These are phyloP conservation scores for Asterophora parasitica DNA, from an alignment of 768 basidiomycete genomes.

Conservation along the genomic window DNA sequence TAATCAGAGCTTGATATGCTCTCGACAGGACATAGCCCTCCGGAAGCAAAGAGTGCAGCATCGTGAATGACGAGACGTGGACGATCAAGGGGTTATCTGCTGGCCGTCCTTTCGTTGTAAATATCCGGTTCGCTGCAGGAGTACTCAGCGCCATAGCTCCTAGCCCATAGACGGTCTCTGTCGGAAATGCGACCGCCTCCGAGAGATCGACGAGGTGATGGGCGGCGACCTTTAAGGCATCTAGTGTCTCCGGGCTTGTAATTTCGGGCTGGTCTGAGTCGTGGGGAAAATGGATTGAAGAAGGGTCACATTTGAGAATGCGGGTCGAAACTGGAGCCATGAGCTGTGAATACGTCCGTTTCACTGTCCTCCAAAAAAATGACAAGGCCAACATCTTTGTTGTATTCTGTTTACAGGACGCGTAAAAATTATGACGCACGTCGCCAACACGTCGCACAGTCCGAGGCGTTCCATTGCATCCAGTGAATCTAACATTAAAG, in stretches of 20 bases:
- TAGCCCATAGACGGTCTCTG: constrained; percentile 98
- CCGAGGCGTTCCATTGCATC: too few relatives aligned
- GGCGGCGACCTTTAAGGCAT: constrained; percentile 53
- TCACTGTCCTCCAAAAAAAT: constrained; percentile 25
- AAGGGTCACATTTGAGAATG: constrained; percentile 60
- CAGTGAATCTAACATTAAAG: too few relatives aligned
- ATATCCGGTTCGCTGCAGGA: constrained; percentile 68
- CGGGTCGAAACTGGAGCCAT: constrained; percentile 22
- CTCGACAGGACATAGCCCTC: constrained; percentile 52
- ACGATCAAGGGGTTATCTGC: constrained; percentile 97
- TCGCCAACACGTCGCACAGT: too few relatives aligned
- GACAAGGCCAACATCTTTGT: constrained; percentile 17
- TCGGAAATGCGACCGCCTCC: constrained; percentile 82
- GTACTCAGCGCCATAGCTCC: constrained; percentile 75
- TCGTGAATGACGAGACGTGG: constrained; percentile 80
- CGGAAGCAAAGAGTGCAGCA: constrained; percentile 78
- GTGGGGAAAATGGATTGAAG: constrained; percentile 51
- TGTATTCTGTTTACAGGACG: constrained; percentile 9
- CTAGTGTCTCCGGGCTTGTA: constrained; percentile 43
- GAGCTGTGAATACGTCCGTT: constrained; percentile 23
- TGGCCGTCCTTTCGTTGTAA: constrained; percentile 86
- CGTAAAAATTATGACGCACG: not conserved
- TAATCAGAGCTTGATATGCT: constrained; percentile 71
- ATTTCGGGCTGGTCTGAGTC: constrained; percentile 44
- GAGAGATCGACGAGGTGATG: constrained; percentile 43